These are phyloP conservation scores for Helenozyma rhizophorensis DNA, from an alignment of 805 yeast genomes.

Conservation along the genomic window DNA sequence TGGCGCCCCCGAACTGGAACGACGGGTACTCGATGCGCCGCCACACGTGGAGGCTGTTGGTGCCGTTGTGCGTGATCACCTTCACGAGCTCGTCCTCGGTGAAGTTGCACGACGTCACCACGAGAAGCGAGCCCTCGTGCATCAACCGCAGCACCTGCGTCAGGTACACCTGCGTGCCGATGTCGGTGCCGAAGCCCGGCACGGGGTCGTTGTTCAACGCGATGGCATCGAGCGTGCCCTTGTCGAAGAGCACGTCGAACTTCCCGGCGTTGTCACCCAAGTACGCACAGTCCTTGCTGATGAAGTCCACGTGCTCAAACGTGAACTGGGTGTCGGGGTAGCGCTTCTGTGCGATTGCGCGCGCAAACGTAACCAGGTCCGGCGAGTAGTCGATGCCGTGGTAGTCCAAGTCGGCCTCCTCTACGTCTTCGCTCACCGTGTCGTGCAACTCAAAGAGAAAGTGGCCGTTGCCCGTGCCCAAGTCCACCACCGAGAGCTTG, in stretches of 20 bases:
- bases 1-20: slow-evolving; percentile 83
- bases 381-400: slow-evolving; percentile 84
- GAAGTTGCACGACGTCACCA: slow-evolving; percentile 91
- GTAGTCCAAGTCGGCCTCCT: slow-evolving; percentile 20
- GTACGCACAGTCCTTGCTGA: slow-evolving; percentile 37
- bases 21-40: slow-evolving; percentile 70
- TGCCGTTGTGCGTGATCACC: slow-evolving; percentile 44
- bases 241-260: slow-evolving; percentile 80
- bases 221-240: slow-evolving; percentile 96
- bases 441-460: slow-evolving; percentile 64
- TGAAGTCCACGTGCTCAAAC: slow-evolving; percentile 70
- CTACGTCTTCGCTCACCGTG: slow-evolving; percentile 55
- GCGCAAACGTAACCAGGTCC: slow-evolving; percentile 74
- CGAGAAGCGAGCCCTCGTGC: slow-evolving; percentile 50
- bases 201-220: slow-evolving; percentile 65
- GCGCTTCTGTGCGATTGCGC: slow-evolving; percentile 44
- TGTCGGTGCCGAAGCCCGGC: slow-evolving; percentile 40
- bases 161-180: slow-evolving; percentile 59
- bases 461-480: slow-evolving; percentile 98
- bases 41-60: slow-evolving; percentile 52
- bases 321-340: slow-evolving; percentile 33
- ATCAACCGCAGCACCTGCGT: slow-evolving; percentile 53
- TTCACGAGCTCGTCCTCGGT: slow-evolving; percentile 70
- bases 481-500: slow-evolving; percentile 53
- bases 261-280: slow-evolving; percentile 29